phyloP scores from a whole-genome alignment of 192 early-diverging fungal species.

The Coemansia sp. region DNA sequence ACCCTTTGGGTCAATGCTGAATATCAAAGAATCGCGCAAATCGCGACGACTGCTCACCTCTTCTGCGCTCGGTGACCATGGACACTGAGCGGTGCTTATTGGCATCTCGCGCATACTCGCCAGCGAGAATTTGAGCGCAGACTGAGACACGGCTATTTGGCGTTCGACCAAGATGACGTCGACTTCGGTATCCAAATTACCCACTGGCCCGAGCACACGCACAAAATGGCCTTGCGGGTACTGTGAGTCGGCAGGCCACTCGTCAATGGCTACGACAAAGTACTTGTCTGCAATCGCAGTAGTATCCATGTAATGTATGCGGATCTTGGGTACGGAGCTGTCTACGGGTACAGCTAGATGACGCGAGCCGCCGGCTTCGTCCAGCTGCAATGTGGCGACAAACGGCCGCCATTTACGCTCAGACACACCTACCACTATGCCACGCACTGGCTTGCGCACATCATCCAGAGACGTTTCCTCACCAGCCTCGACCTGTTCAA shows the following conservation, averaged over 20 bases:
- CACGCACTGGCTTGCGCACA: constrained; percentile 15
- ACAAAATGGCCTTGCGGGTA: constrained; percentile 82
- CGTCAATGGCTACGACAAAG: constrained; percentile 75
- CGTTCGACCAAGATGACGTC: constrained; percentile 78
- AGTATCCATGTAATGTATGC: constrained; percentile 68
- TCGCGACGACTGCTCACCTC: constrained; percentile 42
- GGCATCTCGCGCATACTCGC: constrained; percentile 72
- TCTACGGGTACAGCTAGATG: constrained; percentile 73
- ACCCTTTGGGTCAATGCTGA: constrained; percentile 77
- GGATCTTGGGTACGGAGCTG: constrained; percentile 71
- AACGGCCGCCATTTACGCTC: constrained; percentile 76
- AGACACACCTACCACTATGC: constrained; percentile 63
- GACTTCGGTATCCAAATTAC: constrained; percentile 72
- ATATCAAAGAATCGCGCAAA: constrained; percentile 50
- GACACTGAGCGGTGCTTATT: constrained; percentile 48
- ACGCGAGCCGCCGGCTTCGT: constrained; percentile 58
- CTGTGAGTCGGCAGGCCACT: constrained; percentile 69
- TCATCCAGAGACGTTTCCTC: constrained; percentile 23
- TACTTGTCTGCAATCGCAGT: constrained; percentile 61
- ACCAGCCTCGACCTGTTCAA: constrained; percentile 33
- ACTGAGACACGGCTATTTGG: constrained; percentile 74
- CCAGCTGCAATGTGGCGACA: constrained; percentile 71
- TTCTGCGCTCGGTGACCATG: constrained; percentile 59
- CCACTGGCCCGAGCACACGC: constrained; percentile 65
- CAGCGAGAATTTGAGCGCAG: constrained; percentile 67